These are phyloP conservation scores for Penicillium sp. DNA, from an alignment of 2,329 filamentous ascomycete genomes.

Conservation along the genomic window DNA sequence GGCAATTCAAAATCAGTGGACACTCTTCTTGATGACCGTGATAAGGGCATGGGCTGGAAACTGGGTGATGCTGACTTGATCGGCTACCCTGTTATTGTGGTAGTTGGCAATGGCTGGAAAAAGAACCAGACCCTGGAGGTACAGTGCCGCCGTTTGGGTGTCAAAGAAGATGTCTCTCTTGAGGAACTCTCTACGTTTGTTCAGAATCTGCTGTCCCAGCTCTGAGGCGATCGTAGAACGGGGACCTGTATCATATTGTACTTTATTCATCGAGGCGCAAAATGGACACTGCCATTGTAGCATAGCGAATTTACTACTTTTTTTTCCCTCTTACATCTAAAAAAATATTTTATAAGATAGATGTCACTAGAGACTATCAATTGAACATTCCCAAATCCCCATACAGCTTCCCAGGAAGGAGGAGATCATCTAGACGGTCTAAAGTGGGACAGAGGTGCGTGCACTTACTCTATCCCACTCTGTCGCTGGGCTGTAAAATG, in stretches of 20 bases:
- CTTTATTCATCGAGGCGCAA: neutral
- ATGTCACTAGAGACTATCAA: neutral
- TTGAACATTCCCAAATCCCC: neutral
- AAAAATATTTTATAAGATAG: neutral
- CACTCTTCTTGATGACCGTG: conserved; percentile 73
- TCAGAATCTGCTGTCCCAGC: conserved; percentile 51
- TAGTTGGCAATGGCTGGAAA: conserved; percentile 75
- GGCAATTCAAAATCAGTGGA: conserved; percentile 54
- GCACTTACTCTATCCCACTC: neutral
- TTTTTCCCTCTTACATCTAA: neutral
- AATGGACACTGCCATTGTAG: neutral
- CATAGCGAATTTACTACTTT: neutral
- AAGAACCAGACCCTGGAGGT: conserved; percentile 67
- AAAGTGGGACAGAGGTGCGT: conserved; percentile 9
- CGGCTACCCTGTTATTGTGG: conserved; percentile 81
- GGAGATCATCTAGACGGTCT: neutral
- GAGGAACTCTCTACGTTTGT: conserved; percentile 55
- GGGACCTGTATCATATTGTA: conserved; percentile 9
- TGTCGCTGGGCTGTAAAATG: neutral
- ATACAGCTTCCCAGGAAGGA: neutral
- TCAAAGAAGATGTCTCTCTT: conserved; percentile 63
- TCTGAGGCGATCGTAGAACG: conserved; percentile 46
- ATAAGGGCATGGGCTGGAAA: conserved; percentile 76
- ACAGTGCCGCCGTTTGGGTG: conserved; percentile 70
- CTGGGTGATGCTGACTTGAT: conserved; percentile 85